Base-by-base conservation (phyloP, 768 basidiomycete genomes). In the Hericium alpestre region DNA sequence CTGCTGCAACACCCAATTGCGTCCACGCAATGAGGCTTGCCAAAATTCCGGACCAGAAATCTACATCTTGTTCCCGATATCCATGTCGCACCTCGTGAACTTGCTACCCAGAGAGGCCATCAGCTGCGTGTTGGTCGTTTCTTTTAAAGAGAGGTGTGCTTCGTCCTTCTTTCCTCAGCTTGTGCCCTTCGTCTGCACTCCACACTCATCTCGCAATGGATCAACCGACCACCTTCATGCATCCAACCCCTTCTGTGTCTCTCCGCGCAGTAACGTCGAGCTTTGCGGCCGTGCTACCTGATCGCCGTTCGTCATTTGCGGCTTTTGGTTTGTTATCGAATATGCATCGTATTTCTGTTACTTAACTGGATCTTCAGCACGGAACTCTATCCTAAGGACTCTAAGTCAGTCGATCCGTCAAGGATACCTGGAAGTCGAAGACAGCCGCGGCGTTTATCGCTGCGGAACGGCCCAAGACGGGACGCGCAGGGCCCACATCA, bases 401-500 rank as follows among this genome's bases (percentile, higher is more conserved):
- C 64, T 71, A 2, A 13, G 59, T 37, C 38, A 55, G 9, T 65
- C 65, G n/a, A 55, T 71, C 53, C 22, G 38, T 1, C 56, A 56
- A 13, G 71, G 71, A 8, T 59, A 55, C 38, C 53, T 72, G n/a
- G 63, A 64, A 38, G 64, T 72, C 22, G 61, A 67, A 38, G 71
- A 72, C 38, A 40, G 32, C 25, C 63, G 61, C 10, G 62, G 53
- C 25, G 48, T 61, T n/a, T 62, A 64, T 41, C 50, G 52, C 50
- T 71, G 64, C 55, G 71, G 71, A 3, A 39, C 37, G n/a, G 52
- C 49, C 1, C 41, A 57, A 27, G 54, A 64, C n/a, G 51, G 55
- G n/a, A 41, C 27, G 1, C 54, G 50, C 52, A 25, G 25, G 20
- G 64, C 68, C 18, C 63, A 52, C 38, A 52, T 73, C 38, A 58